A percentile compares a stretch with the other conserved stretches of the same genome.
phyloP scores from a whole-genome alignment of 2,329 filamentous ascomycete genomes.

The Hymenoscyphus scutula region DNA sequence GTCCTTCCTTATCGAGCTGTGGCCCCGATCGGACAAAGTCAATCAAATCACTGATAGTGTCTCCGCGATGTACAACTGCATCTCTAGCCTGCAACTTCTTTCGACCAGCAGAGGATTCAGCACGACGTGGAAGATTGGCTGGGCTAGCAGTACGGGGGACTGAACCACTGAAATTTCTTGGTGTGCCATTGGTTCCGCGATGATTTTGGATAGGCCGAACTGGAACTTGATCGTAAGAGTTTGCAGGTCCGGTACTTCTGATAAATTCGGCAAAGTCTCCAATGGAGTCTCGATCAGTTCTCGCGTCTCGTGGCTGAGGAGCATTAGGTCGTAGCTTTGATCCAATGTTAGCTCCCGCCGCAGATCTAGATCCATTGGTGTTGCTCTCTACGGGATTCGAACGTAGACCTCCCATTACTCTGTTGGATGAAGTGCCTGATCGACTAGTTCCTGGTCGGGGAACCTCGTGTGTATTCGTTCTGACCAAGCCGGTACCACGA shows the following conservation, averaged over 20 bases:
- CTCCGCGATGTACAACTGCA: constrained; percentile 58
- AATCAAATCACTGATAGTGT: constrained; percentile 81
- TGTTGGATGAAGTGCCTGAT: constrained; percentile 31
- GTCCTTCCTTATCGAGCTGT: constrained; percentile 50
- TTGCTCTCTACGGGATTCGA: constrained; percentile 20
- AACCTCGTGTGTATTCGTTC: constrained; percentile 14
- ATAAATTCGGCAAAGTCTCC: constrained; percentile 89
- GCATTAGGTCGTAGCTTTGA: constrained; percentile 27
- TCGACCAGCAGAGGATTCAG: constrained; percentile 42
- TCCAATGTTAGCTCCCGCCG: constrained; percentile 19
- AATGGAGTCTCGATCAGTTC: constrained; percentile 67
- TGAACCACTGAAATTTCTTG: constrained; percentile 28
- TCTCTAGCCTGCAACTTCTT: constrained; percentile 69
- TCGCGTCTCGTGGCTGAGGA: constrained; percentile 65
- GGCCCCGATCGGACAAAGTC: constrained; percentile 92
- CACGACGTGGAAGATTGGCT: constrained; percentile 26
- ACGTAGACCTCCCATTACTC: constrained; percentile 26
- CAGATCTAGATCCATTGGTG: constrained; percentile 17
- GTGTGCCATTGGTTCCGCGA: constrained; percentile 33
- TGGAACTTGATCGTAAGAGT: constrained; percentile 34
- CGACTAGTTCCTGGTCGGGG: constrained; percentile 25
- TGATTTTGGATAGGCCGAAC: constrained; percentile 35
- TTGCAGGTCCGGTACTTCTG: constrained; percentile 67
- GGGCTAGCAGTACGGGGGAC: constrained; percentile 18
- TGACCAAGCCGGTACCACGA: constrained; percentile 16